Evolutionary conservation across 2,329 filamentous ascomycete genomes (phyloP), one percentile per base, ranked within the genome.

Genomic region (Stachybotrys chlorohalonatus): DNA sequence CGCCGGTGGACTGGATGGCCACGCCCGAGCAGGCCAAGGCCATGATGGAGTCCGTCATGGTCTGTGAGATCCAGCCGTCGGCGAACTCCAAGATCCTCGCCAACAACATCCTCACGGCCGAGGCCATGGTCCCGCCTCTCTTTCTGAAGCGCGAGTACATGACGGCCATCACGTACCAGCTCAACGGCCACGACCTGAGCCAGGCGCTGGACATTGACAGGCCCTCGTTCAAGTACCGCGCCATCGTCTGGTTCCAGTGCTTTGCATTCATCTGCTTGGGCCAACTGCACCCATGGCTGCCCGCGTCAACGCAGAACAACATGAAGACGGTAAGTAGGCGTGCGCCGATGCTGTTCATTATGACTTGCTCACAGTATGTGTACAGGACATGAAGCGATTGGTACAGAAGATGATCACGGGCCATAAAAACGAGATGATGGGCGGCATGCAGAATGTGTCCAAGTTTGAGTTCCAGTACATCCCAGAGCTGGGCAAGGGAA

Each of bases 401-500:
- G 8, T 47, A n/a, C 46, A 47, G 8, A n/a, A 47, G 66, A 71
- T 75, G 16, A 66, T 87, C 3, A 77, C 87, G 15, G 78, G 85
- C n/a, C 76, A 85, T 55, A 80, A 82, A 54, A 42, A 13, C 36
- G 36, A 42, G 36, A 9, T 42, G 8, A 42, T 42, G 36, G 36
- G 36, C 36, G 13, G 6, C 36, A 42, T 42, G 36, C 9, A 9
- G 13, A 42, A 42, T 42, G 36, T 42, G 36, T 42, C 36, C 36
- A 74, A 72, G 8, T 91, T 90, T 63, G 81, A 86, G 17, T 87
- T 91, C 69, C 86, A 90, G 64, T 87, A 87, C 63, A 73, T 87
- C 9, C 86, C 86, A 0, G 64, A 66, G 31, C 63, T 72, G 16
- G 68, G 68, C 24, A 68, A 64, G 58, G 65, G 67, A 49, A 73